Evolutionary conservation across 169 alveolate genomes (phyloP).

Genomic region (Eimeria praecox): DNA sequence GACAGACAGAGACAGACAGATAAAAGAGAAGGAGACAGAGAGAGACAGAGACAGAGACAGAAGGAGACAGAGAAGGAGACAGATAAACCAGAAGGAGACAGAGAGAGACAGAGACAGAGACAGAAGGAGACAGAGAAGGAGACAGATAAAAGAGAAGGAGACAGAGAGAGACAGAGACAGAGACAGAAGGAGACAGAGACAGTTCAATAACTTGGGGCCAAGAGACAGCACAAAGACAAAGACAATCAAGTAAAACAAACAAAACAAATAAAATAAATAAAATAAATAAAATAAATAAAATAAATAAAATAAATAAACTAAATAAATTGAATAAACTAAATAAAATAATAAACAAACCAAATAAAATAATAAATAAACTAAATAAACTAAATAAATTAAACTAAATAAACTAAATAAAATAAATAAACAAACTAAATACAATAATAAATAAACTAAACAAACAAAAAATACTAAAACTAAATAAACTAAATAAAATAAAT

Average conservation of each 20-base stretch:
- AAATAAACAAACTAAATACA: too few relatives aligned
- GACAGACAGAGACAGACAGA: too few relatives aligned
- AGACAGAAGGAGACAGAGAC: too few relatives aligned
- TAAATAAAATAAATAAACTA: neutral
- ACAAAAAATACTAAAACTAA: neutral
- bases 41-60: too few relatives aligned
- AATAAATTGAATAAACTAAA: neutral
- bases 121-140: too few relatives aligned
- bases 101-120: too few relatives aligned
- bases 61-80: neutral
- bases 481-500: neutral
- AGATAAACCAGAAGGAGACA: neutral
- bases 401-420: neutral
- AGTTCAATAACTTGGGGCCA: neutral
- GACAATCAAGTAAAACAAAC: neutral
- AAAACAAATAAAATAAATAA: neutral
- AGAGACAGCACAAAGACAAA: neutral
- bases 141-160: too few relatives aligned
- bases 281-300: neutral
- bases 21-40: too few relatives aligned
- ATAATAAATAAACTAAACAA: neutral
- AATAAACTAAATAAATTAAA: neutral
- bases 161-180: too few relatives aligned
- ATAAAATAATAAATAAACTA: neutral
- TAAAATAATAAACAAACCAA: neutral